Evolutionary conservation across 768 basidiomycete genomes (phyloP).

Genomic region (Cyclocybe cylindracea): DNA sequence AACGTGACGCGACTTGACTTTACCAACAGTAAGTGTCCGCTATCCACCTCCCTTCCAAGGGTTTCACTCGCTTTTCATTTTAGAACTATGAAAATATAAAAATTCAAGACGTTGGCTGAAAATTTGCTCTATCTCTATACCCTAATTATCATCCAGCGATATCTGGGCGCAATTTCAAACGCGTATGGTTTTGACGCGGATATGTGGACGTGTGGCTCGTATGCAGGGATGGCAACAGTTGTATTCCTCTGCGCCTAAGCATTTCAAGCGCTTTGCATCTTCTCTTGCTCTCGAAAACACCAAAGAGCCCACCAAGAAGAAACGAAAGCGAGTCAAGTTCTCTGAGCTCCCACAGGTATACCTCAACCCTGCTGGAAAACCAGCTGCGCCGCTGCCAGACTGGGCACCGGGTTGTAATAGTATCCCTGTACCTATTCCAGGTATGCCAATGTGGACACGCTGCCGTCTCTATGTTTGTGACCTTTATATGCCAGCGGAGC

Average conservation of each 20-base stretch:
- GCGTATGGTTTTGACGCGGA: constrained; percentile 19
- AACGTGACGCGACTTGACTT: constrained; percentile 8
- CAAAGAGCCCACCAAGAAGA: constrained; percentile 1
- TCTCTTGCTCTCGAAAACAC: constrained; percentile 1
- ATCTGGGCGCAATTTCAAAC: not conserved
- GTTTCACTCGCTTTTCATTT: not conserved
- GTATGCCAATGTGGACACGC: not conserved
- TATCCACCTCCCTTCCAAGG: not conserved
- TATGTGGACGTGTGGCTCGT: not conserved
- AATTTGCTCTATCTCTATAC: not conserved
- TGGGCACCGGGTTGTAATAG: constrained; percentile 25
- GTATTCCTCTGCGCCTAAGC: not conserved
- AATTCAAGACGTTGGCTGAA: too few relatives aligned
- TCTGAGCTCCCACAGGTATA: constrained; percentile 57
- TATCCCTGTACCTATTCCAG: not conserved
- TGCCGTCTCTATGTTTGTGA: too few relatives aligned
- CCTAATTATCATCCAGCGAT: not conserved
- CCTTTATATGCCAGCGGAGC: too few relatives aligned
- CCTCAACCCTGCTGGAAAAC: constrained; percentile 42
- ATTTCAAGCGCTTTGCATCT: constrained; percentile 3
- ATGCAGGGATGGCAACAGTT: constrained; percentile 25
- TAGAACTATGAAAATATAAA: not conserved
- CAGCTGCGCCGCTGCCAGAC: constrained; percentile 41
- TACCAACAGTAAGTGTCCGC: too few relatives aligned
- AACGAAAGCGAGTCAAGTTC: constrained; percentile 31